Base-by-base conservation (phyloP, 768 basidiomycete species). In the Podaxis sp. region DNA sequence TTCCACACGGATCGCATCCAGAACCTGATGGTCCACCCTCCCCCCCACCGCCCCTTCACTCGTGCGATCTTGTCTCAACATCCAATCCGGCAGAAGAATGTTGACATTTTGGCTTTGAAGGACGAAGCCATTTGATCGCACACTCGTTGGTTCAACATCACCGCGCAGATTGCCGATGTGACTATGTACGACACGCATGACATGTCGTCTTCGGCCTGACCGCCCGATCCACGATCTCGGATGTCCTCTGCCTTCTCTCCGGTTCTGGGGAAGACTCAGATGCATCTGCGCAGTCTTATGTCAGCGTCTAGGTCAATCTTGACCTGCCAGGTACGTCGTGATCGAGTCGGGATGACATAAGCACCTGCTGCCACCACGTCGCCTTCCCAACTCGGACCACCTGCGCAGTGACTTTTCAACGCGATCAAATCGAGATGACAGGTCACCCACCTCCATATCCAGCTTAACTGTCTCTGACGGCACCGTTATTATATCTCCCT, bases 181-280 rank as follows among this genome's bases (percentile, higher is more conserved):
- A 57, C 61, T 64, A 56, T 51, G 52, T 38, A 60, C 42, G 52
- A 61, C 59, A 61, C 51, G 42, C 59, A 61, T 61, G 65, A 67
- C 68, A 69, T 66, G 66, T 67, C 64, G 59, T 58, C 63, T 65
- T 70, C 69, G 59, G 65, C 61, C 68, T 71, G 66, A 68, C 48
- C 53, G 48, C 56, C 74, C 74, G 72, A 74, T 74, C 24, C 57
- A 75, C n/a, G 61, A 63, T 75, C 75, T 75, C 73, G 74, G 72
- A 73, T 73, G 68, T 70, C 64, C 57, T 66, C 49, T 53, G 57
- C 59, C 61, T 64, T 71, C 71, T 60, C 69, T 67, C 71, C 72
- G 71, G 69, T 68, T 73, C 73, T 75, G 75, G 74, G 74, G 75
- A 74, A 73, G 68, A 68, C 38, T 49, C 48, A 63, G 57, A 58